Base-by-base conservation (phyloP, 768 basidiomycete species). In the Agaricus blazei region DNA sequence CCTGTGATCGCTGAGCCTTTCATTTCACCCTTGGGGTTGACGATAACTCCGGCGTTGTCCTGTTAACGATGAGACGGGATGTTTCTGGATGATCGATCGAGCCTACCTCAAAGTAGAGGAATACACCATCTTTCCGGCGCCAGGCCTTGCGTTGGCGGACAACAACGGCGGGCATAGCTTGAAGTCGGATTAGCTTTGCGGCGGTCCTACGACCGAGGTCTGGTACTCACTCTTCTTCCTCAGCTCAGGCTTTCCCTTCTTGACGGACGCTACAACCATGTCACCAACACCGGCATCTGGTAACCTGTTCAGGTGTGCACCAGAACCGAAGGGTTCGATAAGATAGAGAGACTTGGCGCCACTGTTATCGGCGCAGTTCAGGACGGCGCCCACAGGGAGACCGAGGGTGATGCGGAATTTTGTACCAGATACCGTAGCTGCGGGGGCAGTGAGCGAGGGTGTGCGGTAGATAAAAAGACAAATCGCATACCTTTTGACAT, bases 11-110 rank as follows among this genome's bases (percentile, higher is more conserved):
- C 91, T 51, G 92, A 95, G 48, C 96, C 96, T 81, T 99, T 99
- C 97, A 99, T 99, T 79, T 99, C 97, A 66, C 96, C 96, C 82
- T 98, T 98, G 68, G 91, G 88, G 79, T 97, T 98, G 65, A 98
- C 93, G 59, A 96, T 96, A 53, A 96, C 94, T 72, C 94, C 93
- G 42, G 93, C 94, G 69, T 95, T 95, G 74, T 96, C 93, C 88
- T 88, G 26, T 23, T 46, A 29, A 31, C 9, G 19, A 4, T 53
- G 28, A 15, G 38, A 29, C 52, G 7, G 4, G 44, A 52, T 52
- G 11, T 52, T 38, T 26, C 7, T 26, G 5, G 19, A 24, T 27
- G 6, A 45, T 43, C 15, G 14, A 46, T 11, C 24, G 34, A 38
- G 68, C 80, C 44, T 54, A 86, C 88, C 82, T 96, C 93, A 61